phyloP scores from a whole-genome alignment of 352 stramenopile genomes.

The Pythium guiyangense region DNA sequence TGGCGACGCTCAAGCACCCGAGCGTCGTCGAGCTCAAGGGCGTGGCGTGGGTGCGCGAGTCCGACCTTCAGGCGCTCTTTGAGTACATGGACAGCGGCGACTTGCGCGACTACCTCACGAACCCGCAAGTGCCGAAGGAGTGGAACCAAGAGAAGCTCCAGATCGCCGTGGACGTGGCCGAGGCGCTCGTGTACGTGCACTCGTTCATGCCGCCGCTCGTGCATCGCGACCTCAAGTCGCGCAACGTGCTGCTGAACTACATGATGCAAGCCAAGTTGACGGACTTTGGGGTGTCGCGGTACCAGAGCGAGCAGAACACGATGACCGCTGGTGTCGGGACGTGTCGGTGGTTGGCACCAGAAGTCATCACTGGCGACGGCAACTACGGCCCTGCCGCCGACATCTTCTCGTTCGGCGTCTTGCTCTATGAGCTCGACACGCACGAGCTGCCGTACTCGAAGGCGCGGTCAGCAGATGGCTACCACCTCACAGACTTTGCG shows the following conservation, averaged over 20 bases:
- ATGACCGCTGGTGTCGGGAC: conserved; percentile 56
- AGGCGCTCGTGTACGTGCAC: conserved; percentile 12
- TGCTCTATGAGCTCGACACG: conserved; percentile 55
- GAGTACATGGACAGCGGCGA: too few species aligned
- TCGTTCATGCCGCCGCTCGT: conserved; percentile 16
- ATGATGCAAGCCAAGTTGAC: conserved; percentile 47
- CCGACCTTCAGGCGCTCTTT: too few species aligned
- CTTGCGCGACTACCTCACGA: too few species aligned
- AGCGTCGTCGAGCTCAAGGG: conserved; percentile 37
- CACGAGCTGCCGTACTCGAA: conserved; percentile 48
- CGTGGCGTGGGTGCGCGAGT: too few species aligned
- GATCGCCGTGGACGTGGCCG: conserved; percentile 19
- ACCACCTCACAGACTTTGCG: conserved; percentile 33
- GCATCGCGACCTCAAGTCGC: conserved; percentile 19
- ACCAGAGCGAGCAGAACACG: conserved; percentile 30
- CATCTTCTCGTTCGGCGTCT: conserved; percentile 54
- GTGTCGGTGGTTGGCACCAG: conserved; percentile 44
- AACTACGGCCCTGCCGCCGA: conserved; percentile 47
- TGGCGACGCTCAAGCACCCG: conserved; percentile 34
- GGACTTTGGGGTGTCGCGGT: conserved; percentile 53
- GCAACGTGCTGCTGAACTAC: conserved; percentile 17
- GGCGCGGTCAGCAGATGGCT: conserved; percentile 22
- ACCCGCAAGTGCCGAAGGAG: too few species aligned
- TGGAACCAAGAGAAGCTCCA: conserved; percentile 6
- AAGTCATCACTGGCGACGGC: conserved; percentile 41